These are phyloP conservation scores for Phytophthora foliorum DNA, from an alignment of 352 stramenopile species.

Conservation along the genomic window DNA sequence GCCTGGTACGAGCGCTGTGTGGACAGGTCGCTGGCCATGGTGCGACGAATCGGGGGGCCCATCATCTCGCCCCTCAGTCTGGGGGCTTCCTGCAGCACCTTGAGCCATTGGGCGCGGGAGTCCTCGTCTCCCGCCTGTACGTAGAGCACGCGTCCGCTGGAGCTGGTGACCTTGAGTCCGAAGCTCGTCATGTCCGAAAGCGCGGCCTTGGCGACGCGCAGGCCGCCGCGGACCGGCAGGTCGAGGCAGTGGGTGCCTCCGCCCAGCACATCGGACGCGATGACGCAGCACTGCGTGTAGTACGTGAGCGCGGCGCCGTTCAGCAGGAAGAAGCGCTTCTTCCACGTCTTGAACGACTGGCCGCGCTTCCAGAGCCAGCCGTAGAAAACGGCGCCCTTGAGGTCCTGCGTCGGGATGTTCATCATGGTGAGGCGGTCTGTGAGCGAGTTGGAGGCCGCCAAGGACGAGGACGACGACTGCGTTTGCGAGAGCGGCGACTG, in stretches of 20 bases:
- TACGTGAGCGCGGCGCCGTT: constrained; percentile 75
- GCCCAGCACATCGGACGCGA: constrained; percentile 61
- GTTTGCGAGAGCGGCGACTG: constrained; percentile 39
- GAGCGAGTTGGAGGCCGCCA: constrained; percentile 40
- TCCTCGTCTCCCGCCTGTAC: constrained; percentile 64
- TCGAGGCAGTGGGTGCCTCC: constrained; percentile 67
- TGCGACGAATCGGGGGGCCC: constrained; percentile 43
- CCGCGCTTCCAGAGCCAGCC: constrained; percentile 85
- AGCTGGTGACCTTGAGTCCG: constrained; percentile 68
- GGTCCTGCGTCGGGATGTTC: constrained; percentile 70
- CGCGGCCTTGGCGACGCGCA: constrained; percentile 58
- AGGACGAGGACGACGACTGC: constrained; percentile 36
- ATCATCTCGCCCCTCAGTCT: constrained; percentile 39
- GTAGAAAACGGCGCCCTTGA: constrained; percentile 70
- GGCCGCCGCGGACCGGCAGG: constrained; percentile 58
- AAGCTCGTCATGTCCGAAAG: constrained; percentile 63
- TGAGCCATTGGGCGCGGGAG: constrained; percentile 59
- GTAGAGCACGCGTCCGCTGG: constrained; percentile 65
- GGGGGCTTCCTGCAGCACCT: constrained; percentile 61
- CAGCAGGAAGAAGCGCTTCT: constrained; percentile 83
- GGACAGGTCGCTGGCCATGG: constrained; percentile 55
- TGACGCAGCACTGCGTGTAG: constrained; percentile 78
- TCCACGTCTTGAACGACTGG: constrained; percentile 82
- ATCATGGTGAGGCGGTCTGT: constrained; percentile 69
- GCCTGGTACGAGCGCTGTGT: constrained; percentile 36